phyloP scores from a whole-genome alignment of 495 filamentous ascomycete genomes.

The Neurospora sublineolata region DNA sequence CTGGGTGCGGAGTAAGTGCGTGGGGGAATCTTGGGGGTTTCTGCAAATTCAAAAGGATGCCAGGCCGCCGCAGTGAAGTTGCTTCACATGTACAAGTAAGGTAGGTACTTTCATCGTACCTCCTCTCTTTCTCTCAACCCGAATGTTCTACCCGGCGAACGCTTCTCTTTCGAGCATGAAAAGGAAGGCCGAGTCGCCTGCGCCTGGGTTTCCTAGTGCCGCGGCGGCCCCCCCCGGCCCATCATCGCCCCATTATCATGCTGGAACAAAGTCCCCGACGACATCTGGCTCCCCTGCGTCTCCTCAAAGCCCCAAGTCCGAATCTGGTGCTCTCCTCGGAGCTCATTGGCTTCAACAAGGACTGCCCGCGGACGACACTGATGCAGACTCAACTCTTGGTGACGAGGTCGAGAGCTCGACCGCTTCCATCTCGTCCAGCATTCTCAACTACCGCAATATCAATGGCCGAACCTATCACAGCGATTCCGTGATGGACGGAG shows the following conservation, averaged over 20 bases:
- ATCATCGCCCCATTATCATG: too few species aligned
- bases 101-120: neutral
- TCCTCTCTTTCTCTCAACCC: neutral
- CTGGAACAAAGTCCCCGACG: too few species aligned
- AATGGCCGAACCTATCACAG: slow-evolving; percentile 32
- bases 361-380: neutral
- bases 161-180: neutral
- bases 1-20: neutral
- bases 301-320: neutral
- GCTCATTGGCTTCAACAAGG: neutral
- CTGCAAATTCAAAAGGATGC: neutral
- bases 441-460: slow-evolving; percentile 32
- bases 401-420: slow-evolving; percentile 15
- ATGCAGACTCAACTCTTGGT: neutral
- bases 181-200: neutral
- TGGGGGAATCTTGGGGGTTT: neutral
- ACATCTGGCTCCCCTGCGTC: neutral
- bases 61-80: neutral
- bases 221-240: too few species aligned
- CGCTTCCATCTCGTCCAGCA: slow-evolving; percentile 32
- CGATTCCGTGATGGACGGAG: slow-evolving; percentile 15
- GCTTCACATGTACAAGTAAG: neutral
- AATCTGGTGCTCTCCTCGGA: neutral
- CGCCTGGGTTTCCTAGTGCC: neutral
- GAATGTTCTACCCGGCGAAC: neutral